Base-by-base conservation (phyloP, 176 grass and related monocot species). In the Oryza nivara region DNA sequence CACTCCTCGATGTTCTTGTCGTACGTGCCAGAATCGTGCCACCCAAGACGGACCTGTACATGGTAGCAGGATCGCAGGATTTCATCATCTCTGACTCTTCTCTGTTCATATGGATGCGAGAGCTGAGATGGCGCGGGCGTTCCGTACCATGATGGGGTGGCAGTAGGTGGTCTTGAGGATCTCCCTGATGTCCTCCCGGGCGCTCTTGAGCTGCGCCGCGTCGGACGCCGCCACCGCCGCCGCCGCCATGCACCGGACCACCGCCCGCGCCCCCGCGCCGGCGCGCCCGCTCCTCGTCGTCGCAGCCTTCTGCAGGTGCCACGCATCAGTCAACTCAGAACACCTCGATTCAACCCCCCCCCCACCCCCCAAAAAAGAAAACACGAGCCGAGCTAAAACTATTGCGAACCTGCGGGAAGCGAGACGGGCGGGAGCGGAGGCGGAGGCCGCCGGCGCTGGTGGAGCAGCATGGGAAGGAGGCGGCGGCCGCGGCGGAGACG, bases 1-100 rank as follows among this genome's bases (percentile, higher is more conserved):
- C 92, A 95, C 66, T 92, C 96, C 77, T 90, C 83, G 34, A 98
- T 95, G 74, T 83, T 95, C 81, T 98, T 98, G 70, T 98, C 91
- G 68, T 95, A 95, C 2, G 96, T 98, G 68, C 96, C 96, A 9
- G 96, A 90, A 92, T 98, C 96, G 81, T 98, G 96, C 96, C 96
- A 98, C 35, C 96, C 96, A 38, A 98, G 72, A 75, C 96, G 92
- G 52, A 98, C 91, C 96, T 98, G 68, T 49, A 28, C 74, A 86
- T 54, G 68, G 20, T 56, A 54, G 15, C 82, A 41, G 65, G 10
- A 44, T 44, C 43, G 20, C 5, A 8, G 1, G 77, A 32, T 90
- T n/a, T 6, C 56, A 60, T 1, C 56, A 56, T 38, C 28, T 28
- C 28, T 28, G 25, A 26, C 25, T 26, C 25, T 26, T 26, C 51